A percentile compares a stretch with the other conserved stretches of the same genome.
phyloP scores from a whole-genome alignment of 306 rosid genomes.

The Elaeagnus macrophylla region DNA sequence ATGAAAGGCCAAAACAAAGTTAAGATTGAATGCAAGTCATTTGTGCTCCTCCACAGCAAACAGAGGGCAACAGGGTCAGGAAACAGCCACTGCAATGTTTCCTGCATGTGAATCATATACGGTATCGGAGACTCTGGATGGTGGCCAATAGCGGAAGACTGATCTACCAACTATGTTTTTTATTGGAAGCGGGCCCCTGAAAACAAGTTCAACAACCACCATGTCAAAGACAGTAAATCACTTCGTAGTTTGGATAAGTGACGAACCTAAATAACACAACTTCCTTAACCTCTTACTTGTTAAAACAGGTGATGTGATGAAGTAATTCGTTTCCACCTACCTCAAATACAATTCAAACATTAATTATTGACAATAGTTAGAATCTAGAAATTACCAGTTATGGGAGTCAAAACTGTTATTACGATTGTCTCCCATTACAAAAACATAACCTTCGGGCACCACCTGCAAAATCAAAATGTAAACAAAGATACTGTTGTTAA shows the following conservation, averaged over 20 bases:
- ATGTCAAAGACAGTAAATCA: slow-evolving; percentile 12
- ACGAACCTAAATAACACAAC: neutral
- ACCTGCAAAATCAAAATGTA: slow-evolving; percentile 41
- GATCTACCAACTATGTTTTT: slow-evolving; percentile 89
- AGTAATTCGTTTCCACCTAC: slow-evolving; percentile 15
- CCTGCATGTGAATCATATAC: slow-evolving; percentile 19
- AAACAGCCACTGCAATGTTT: slow-evolving; percentile 36
- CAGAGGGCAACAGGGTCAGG: slow-evolving; percentile 35
- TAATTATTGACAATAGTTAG: slow-evolving; percentile 17
- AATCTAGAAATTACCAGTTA: slow-evolving; percentile 56
- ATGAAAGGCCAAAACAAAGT: slow-evolving; percentile 17
- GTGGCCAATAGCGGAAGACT: slow-evolving; percentile 91
- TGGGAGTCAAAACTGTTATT: slow-evolving; percentile 92
- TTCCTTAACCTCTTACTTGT: neutral
- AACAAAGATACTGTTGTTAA: slow-evolving; percentile 1
- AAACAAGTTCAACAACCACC: slow-evolving; percentile 13
- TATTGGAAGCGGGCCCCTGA: slow-evolving; percentile 95
- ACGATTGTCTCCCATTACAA: slow-evolving; percentile 95
- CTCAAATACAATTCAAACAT: slow-evolving; percentile 12
- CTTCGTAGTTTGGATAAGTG: neutral
- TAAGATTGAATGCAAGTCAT: slow-evolving; percentile 15
- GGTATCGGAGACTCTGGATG: slow-evolving; percentile 51
- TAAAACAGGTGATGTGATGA: slow-evolving; percentile 1
- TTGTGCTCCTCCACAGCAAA: slow-evolving; percentile 12
- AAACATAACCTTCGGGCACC: slow-evolving; percentile 86